Conservation (phyloP, 768 basidiomycete species). For the Amyloporia xantha region DNA sequence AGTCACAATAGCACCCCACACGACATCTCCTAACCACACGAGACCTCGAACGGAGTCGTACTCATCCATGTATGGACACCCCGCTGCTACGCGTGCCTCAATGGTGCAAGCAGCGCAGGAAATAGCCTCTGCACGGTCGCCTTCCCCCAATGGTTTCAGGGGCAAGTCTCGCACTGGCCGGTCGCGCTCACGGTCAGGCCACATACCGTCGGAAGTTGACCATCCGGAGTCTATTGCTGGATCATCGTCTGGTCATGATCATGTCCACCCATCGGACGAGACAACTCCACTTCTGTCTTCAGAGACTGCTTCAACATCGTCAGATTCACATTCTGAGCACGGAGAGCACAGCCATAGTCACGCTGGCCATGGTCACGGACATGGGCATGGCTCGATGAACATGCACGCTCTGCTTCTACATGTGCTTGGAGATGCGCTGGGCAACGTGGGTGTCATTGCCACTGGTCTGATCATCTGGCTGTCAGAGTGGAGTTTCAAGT, state of each 20-base stretch:
- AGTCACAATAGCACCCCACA: constrained; percentile 5
- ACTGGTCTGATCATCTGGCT: constrained; percentile 95
- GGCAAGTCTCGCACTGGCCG: constrained; percentile 15
- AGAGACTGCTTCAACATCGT: constrained; percentile 6
- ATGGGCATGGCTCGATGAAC: constrained; percentile 70
- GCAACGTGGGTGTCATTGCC: constrained; percentile 95
- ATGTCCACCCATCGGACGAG: constrained; percentile 12
- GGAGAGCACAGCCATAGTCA: constrained; percentile 3
- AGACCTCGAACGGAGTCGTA: constrained; percentile 38
- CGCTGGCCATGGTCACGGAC: constrained; percentile 11
- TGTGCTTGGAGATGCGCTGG: constrained; percentile 93
- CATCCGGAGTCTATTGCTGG: constrained; percentile 5
- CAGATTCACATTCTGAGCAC: constrained; percentile 9
- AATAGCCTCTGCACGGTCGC: constrained; percentile 53
- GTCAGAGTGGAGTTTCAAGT: constrained; percentile 76
- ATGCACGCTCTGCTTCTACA: constrained; percentile 95
- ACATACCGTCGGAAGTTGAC: constrained; percentile 6
- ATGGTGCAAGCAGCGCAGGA: constrained; percentile 82
- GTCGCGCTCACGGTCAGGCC: constrained; percentile 18
- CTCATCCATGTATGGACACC: constrained; percentile 68
- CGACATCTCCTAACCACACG: constrained; percentile 24
- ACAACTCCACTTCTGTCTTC: constrained; percentile 16
- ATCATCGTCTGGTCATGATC: constrained; percentile 5
- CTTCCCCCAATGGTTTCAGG: constrained; percentile 18
- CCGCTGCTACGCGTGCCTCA: constrained; percentile 63